Evolutionary conservation across 352 stramenopile genomes (phyloP), one percentile per base, ranked within the genome.

Genomic region (Pythium oligandrum): DNA sequence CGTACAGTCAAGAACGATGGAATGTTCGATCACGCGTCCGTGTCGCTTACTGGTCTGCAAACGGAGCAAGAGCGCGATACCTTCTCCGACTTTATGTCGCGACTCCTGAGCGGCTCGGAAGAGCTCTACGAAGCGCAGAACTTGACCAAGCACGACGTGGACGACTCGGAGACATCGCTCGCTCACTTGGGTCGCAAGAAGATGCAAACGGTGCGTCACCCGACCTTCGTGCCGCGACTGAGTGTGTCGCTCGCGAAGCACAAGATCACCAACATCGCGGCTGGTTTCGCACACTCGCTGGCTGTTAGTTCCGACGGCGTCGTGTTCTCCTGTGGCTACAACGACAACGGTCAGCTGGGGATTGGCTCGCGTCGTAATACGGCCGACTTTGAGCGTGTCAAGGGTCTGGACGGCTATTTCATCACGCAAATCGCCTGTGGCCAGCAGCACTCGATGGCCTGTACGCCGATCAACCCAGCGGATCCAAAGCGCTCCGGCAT

Each of bases 281-380:
- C 82, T 0, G 82, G 82, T n/a, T 90, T 90, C 48, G 82, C 79
- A 0, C 82, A 93, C 54, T 90, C 78, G 11, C 48, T 93, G 45
- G 79, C 76, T 3, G 72, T 75, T 8, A 87, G 65, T n/a, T 68
- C 56, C 3, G 57, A 68, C 0, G 82, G 82, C 1, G 44, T 63
- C 1, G 75, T 83, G 5, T 90, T 84, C 43, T 86, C 73, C 52
- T 93, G 82, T 39, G 82, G 82, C 11, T 93, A 93, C 79, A 93
- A 93, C 49, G 82, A 93, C 59, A 88, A 86, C 51, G 79, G 82
- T 8, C 82, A 93, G 52, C 60, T 93, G 2, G 82, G 82, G 5
- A 64, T 81, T 2, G 79, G 79, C 34, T 81, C 78, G 46, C 64
- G 78, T 36, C 78, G 78, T 51, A 88, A 88, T 52, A 70, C 78